Evolutionary conservation across 306 rosid species (phyloP), one percentile per base, ranked within the genome.

Genomic region (Dicorynia guianensis): DNA sequence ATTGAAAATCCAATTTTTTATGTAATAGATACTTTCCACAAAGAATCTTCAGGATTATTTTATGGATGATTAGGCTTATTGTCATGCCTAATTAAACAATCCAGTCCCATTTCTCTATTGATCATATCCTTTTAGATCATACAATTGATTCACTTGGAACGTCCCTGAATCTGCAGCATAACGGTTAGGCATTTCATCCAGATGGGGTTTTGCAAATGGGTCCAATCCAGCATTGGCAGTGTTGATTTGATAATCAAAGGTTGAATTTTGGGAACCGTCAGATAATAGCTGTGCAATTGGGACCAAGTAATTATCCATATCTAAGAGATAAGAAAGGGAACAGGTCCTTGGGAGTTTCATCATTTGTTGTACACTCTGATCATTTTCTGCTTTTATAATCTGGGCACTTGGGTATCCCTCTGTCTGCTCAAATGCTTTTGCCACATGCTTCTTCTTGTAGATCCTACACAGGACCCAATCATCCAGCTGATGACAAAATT

Each of bases 381-480:
- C 73, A 64, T 61, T 74, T 52, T 46, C 69, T 39, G 73, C 66
- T 71, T 46, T 25, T 30, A 43, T 14, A 13, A 67, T 71, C 79
- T 67, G 85, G 8, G 87, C 50, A 66, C 72, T 66, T 53, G 85
- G 20, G 53, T 83, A 89, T 33, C 90, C 97, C 63, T 76, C 85
- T 77, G 65, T 86, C 4, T 2, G 76, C 38, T 92, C 97, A 69
- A 83, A 14, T 60, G 82, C 62, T 82, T 89, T 95, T 72, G 69
- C 80, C 46, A 59, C 56, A 44, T 75, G 87, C 86, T 73, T 90
- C 91, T 90, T 96, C 87, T 93, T 96, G 20, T 96, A 96, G 75
- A 96, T 90, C 84, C 99, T 89, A 64, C 98, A 96, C 43, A 96
- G 79, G 15, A 96, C 99, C 99, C 99, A 96, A 63, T 96, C 99